These are phyloP conservation scores for Colletotrichum caudatum DNA, from an alignment of 2,329 filamentous ascomycete genomes.

Conservation along the genomic window DNA sequence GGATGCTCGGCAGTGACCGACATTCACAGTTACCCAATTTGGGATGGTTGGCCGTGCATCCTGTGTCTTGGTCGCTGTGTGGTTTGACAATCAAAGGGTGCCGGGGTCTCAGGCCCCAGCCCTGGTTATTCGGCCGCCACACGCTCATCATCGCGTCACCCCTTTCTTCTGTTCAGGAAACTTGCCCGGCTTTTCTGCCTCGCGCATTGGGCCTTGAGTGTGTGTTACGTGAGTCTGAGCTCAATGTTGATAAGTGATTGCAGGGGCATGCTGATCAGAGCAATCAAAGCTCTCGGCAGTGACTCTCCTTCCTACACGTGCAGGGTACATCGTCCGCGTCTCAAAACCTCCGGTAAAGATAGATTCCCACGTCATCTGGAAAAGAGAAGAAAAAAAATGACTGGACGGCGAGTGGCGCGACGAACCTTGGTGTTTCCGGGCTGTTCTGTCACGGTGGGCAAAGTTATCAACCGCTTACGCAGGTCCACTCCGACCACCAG, in stretches of 20 bases:
- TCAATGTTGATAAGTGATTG: not conserved
- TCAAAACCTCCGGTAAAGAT: too few species aligned
- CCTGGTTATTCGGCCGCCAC: constrained; percentile 21
- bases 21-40: constrained; percentile 17
- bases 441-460: not conserved
- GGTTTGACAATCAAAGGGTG: constrained; percentile 17
- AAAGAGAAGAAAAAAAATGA: not conserved
- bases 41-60: constrained; percentile 15
- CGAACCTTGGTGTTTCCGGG: not conserved
- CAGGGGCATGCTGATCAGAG: not conserved
- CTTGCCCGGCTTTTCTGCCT: not conserved
- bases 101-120: constrained; percentile 13
- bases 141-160: constrained; percentile 36
- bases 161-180: not conserved
- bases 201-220: not conserved
- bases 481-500: not conserved
- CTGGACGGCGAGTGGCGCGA: not conserved
- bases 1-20: constrained; percentile 3
- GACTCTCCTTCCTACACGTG: not conserved
- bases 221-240: constrained; percentile 17
- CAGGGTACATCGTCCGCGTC: not conserved
- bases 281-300: not conserved
- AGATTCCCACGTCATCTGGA: not conserved
- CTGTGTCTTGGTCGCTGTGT: constrained; percentile 6
- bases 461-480: not conserved